Conservation (phyloP, 768 basidiomycete genomes). For the Tylopilus sp. region DNA sequence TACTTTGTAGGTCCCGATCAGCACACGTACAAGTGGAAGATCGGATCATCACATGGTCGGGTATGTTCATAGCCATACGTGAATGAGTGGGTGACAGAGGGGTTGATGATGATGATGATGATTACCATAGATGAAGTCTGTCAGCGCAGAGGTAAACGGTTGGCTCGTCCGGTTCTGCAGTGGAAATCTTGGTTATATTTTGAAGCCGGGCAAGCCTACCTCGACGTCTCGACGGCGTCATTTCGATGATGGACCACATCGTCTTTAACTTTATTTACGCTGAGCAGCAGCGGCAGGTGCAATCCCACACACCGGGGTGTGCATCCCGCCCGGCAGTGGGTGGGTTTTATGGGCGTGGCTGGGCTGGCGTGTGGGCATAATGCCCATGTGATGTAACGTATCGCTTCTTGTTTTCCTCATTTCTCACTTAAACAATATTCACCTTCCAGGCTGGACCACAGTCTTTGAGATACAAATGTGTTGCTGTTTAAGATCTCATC, state of each 20-base stretch:
- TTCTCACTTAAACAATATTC: too few relatives aligned
- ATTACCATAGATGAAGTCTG: slow-evolving; percentile 12
- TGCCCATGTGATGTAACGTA: too few relatives aligned
- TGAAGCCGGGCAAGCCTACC: slow-evolving; percentile 18
- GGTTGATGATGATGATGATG: not conserved
- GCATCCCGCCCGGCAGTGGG: too few relatives aligned
- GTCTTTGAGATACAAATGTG: too few relatives aligned
- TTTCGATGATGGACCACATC: slow-evolving; percentile 21
- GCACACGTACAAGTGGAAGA: slow-evolving; percentile 31
- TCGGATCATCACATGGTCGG: slow-evolving; percentile 23
- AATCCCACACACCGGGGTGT: too few relatives aligned
- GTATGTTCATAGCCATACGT: slow-evolving; percentile 10
- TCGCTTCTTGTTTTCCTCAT: too few relatives aligned
- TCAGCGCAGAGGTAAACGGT: slow-evolving; percentile 2
- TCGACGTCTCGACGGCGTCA: slow-evolving; percentile 15
- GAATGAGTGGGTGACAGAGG: not conserved
- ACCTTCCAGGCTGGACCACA: too few relatives aligned
- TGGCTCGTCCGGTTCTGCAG: slow-evolving; percentile 22
- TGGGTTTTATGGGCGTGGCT: too few relatives aligned
- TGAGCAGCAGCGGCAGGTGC: too few relatives aligned
- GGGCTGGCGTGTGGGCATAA: too few relatives aligned
- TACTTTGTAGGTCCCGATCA: slow-evolving; percentile 31
- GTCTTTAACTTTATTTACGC: too few relatives aligned
- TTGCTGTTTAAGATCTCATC: too few relatives aligned
- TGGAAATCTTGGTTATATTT: slow-evolving; percentile 17